Percentiles rank a stretch among this genome's conserved stretches.
Conservation (phyloP, 2,329 filamentous ascomycete species). For the Penicillium sp. region DNA sequence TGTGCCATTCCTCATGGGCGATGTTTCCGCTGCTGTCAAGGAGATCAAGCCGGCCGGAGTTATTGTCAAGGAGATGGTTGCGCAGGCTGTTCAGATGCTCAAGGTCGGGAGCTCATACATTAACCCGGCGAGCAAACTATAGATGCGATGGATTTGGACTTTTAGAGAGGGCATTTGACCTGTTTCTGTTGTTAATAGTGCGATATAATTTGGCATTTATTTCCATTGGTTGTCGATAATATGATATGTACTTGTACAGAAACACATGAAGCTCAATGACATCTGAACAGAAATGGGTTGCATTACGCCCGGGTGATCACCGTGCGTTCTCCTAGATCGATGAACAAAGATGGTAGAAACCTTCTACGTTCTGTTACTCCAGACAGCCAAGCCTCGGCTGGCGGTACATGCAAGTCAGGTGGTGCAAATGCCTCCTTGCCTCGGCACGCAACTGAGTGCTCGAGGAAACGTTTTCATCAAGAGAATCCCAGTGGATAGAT, state of each 20-base stretch:
- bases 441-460: neutral
- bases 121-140: conserved; percentile 45
- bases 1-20: conserved; percentile 86
- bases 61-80: conserved; percentile 90
- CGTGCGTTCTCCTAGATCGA: neutral
- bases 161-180: neutral
- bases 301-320: neutral
- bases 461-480: neutral
- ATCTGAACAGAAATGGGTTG: neutral
- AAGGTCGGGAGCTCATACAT: conserved; percentile 61
- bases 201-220: conserved; percentile 12
- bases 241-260: conserved; percentile 6
- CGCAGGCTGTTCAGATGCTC: conserved; percentile 66
- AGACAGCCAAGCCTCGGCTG: neutral
- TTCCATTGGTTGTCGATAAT: conserved; percentile 13
- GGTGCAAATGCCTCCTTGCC: neutral
- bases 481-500: conserved; percentile 13
- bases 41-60: conserved; percentile 74
- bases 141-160: conserved; percentile 12
- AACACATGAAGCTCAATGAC: neutral
- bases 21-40: conserved; percentile 75
- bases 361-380: neutral
- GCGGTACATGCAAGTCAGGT: neutral
- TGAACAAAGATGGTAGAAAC: neutral
- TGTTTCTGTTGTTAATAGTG: neutral